These are phyloP conservation scores for Geosmithia morbida DNA, from an alignment of 2,329 filamentous ascomycete genomes.

Conservation along the genomic window DNA sequence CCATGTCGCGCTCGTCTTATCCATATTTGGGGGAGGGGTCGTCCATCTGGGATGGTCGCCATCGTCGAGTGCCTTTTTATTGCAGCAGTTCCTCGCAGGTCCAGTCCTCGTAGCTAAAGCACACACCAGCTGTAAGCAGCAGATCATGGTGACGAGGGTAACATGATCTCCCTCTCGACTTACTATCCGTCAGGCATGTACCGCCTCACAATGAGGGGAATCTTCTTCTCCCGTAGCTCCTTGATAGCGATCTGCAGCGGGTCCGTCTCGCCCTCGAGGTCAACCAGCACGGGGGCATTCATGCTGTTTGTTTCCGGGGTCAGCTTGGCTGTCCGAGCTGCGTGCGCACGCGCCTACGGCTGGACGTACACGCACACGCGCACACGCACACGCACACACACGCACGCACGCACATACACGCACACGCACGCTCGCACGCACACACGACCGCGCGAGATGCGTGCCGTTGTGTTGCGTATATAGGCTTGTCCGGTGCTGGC, in stretches of 20 bases:
- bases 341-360: too few species aligned
- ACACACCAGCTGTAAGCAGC: conserved; percentile 6
- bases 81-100: conserved; percentile 87
- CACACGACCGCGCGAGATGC: background rate
- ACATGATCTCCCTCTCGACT: too few species aligned
- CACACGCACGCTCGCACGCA: too few species aligned
- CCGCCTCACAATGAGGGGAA: conserved; percentile 83
- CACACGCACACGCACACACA: too few species aligned
- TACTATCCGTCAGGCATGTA: conserved; percentile 96
- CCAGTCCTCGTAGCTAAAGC: conserved; percentile 90
- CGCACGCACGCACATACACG: too few species aligned
- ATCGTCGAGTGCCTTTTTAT: conserved; percentile 15
- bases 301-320: conserved; percentile 42
- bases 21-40: too few species aligned
- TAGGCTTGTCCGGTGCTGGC: too few species aligned
- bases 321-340: background rate
- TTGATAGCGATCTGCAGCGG: conserved; percentile 95
- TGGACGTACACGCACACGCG: too few species aligned
- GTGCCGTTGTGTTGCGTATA: background rate
- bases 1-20: too few species aligned
- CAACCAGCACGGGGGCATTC: conserved; percentile 93
- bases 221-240: conserved; percentile 96
- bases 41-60: background rate
- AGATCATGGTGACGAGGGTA: too few species aligned
- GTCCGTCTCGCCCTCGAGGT: conserved; percentile 94